Conservation (phyloP, 1,284 basidiomycete species). For the Rhodotorula sp. region DNA sequence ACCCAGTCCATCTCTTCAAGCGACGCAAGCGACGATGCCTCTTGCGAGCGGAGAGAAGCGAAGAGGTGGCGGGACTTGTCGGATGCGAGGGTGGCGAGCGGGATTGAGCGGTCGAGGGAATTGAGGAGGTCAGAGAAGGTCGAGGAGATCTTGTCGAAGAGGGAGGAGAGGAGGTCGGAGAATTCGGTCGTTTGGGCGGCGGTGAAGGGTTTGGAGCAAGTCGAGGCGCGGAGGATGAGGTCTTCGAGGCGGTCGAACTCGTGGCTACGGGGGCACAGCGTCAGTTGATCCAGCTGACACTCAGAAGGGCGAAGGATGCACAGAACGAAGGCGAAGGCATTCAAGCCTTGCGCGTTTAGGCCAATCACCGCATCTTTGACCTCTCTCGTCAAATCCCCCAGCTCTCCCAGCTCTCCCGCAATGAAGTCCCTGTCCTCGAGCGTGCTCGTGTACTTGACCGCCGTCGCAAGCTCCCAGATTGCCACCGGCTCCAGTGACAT, state of each 20-base stretch:
- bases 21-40: conserved; percentile 14
- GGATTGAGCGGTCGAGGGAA: conserved; percentile 41
- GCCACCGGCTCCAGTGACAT: conserved; percentile 41
- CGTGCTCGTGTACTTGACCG: conserved; percentile 37
- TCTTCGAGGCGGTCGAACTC: conserved; percentile 43
- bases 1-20: conserved; percentile 23
- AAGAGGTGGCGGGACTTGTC: conserved; percentile 35
- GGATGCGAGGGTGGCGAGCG: conserved; percentile 32
- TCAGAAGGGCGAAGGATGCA: background rate
- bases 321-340: conserved; percentile 21
- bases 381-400: conserved; percentile 39
- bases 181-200: conserved; percentile 4
- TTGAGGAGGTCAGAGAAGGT: conserved; percentile 34
- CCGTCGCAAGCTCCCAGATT: conserved; percentile 43
- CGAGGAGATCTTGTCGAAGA: conserved; percentile 35
- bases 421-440: conserved; percentile 38
- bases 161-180: conserved; percentile 35
- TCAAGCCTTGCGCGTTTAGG: conserved; percentile 24
- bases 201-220: conserved; percentile 19
- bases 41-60: conserved; percentile 20
- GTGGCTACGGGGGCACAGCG: background rate
- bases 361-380: conserved; percentile 42
- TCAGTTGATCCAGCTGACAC: fast-evolving
- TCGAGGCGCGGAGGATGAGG: conserved; percentile 29
- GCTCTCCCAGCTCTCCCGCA: conserved; percentile 21